Evolutionary conservation across 345 rosid species (phyloP).

Genomic region (Bruguiera gymnorhiza): DNA sequence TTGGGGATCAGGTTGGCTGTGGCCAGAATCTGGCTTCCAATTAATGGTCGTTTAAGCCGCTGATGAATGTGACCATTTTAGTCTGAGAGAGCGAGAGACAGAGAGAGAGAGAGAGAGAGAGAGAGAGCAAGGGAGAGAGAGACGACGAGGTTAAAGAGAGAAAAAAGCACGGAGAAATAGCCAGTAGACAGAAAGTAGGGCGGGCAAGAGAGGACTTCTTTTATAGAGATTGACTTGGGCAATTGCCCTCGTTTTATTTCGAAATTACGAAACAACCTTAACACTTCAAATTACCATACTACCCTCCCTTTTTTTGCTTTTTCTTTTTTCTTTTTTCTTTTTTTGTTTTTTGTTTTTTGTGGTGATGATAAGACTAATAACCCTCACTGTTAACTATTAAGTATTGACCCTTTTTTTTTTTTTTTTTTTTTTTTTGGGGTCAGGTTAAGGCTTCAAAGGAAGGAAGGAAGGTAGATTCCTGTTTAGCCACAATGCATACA

Average conservation of each 20-base stretch:
- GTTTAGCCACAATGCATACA: neutral
- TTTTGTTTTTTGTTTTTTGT: too few species aligned
- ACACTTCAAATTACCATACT: neutral
- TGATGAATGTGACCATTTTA: neutral
- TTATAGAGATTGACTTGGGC: neutral
- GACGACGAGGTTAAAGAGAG: neutral
- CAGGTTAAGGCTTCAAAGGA: neutral
- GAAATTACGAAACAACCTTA: neutral
- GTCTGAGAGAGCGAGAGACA: neutral
- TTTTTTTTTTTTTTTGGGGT: neutral
- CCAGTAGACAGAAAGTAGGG: rapidly evolving
- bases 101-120: neutral
- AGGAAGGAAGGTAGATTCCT: neutral
- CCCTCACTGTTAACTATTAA: too few species aligned
- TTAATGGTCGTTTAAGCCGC: too few species aligned
- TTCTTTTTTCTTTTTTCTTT: too few species aligned
- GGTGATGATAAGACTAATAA: too few species aligned
- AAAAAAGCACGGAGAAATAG: neutral
- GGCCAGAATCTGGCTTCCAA: neutral
- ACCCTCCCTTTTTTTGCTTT: neutral
- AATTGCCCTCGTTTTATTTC: neutral
- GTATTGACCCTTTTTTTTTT: neutral
- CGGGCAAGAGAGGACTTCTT: neutral
- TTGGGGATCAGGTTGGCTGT: neutral
- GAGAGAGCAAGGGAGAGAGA: neutral